These are phyloP conservation scores for Rubus parviflorus DNA, from an alignment of 306 rosid species.

Conservation along the genomic window DNA sequence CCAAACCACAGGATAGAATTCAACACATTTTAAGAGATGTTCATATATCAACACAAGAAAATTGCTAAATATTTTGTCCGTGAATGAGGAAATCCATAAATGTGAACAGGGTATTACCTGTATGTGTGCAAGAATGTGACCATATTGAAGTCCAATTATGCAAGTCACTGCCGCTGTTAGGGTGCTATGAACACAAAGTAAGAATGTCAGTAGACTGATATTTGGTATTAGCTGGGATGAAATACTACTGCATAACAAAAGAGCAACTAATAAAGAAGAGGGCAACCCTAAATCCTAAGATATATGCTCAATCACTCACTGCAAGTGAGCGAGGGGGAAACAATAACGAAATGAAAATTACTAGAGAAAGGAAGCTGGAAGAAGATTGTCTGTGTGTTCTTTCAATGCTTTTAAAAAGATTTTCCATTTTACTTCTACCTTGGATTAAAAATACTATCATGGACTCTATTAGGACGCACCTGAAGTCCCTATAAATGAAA, in stretches of 20 bases:
- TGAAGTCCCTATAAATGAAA: neutral
- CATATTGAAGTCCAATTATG: conserved; percentile 93
- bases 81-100: neutral
- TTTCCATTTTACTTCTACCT: neutral
- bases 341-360: neutral
- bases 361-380: conserved; percentile 4
- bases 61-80: neutral
- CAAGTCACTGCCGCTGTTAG: conserved; percentile 85
- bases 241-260: neutral
- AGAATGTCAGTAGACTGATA: conserved; percentile 23
- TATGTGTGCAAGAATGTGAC: conserved; percentile 73
- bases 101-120: conserved; percentile 49
- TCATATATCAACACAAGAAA: conserved; percentile 2
- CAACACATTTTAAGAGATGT: neutral
- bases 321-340: neutral
- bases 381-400: neutral
- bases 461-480: too few relatives aligned
- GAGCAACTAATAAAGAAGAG: neutral
- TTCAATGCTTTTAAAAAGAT: neutral
- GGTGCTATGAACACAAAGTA: conserved; percentile 52
- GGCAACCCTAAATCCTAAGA: neutral
- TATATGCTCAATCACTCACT: neutral
- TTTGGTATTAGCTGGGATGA: neutral
- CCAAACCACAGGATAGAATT: neutral
- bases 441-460: neutral